A percentile compares a stretch with the other conserved stretches of the same genome.
phyloP scores from a whole-genome alignment of 768 basidiomycete genomes.

The Leccinellum luteum region DNA sequence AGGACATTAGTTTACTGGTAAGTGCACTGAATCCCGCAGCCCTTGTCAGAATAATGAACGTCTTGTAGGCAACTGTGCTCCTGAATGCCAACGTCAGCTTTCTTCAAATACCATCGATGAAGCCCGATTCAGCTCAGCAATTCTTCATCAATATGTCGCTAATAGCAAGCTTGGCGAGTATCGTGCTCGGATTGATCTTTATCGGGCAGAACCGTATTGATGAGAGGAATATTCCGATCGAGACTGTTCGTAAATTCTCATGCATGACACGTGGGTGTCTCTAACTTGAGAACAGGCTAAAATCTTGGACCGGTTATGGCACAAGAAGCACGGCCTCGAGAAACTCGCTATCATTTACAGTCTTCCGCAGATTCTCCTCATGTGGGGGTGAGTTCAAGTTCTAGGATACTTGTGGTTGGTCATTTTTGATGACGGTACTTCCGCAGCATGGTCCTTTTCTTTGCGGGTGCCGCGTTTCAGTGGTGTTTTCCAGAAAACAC shows the following conservation, averaged over 20 bases:
- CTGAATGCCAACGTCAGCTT: constrained; percentile 59
- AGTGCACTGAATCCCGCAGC: constrained; percentile 9
- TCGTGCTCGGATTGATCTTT: constrained; percentile 42
- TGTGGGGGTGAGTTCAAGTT: constrained; percentile 55
- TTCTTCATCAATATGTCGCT: constrained; percentile 45
- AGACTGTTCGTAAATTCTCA: constrained; percentile 22
- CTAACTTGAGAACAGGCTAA: constrained; percentile 8
- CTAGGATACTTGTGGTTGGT: not conserved
- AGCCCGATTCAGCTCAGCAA: constrained; percentile 27
- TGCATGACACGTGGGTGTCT: constrained; percentile 16
- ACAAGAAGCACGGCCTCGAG: constrained; percentile 42
- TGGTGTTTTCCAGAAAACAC: constrained; percentile 17
- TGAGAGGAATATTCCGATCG: constrained; percentile 22
- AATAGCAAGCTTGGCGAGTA: constrained; percentile 39
- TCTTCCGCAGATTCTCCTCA: constrained; percentile 52
- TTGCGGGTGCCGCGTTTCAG: constrained; percentile 22
- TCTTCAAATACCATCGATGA: constrained; percentile 46
- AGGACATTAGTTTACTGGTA: constrained; percentile 53
- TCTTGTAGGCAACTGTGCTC: constrained; percentile 51
- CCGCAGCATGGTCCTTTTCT: constrained; percentile 29
- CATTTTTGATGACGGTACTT: not conserved
- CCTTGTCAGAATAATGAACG: not conserved
- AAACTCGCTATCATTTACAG: constrained; percentile 51
- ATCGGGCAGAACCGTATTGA: constrained; percentile 39
- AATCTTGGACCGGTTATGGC: constrained; percentile 18